Evolutionary conservation across 2,329 filamentous ascomycete species (phyloP), one percentile per base, ranked within the genome.

Genomic region (Neospermospora avenae): DNA sequence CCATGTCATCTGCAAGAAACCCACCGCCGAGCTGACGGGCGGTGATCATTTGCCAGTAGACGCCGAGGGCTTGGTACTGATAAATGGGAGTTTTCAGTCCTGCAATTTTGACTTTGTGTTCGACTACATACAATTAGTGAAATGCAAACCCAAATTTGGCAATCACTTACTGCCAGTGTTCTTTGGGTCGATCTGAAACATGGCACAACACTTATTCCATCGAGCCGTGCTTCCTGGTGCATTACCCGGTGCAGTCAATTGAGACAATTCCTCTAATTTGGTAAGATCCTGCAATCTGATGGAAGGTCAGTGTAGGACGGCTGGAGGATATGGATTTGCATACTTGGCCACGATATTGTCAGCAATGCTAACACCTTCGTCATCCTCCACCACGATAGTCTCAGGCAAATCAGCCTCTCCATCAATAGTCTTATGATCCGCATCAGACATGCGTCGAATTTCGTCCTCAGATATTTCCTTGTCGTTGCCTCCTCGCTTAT

Each of bases 1-100:
- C 82, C 81, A 83, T 84, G 52, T 83, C 81, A 65, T 84, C 81
- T 0, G 80, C 81, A 1, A 84, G 67, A 16, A 84, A 78, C 44
- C 71, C 76, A 25, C 89, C 89, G 8, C 85, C 78, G 3, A 84
- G 84, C 66, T 89, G 82, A 1, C 66, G 55, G 11, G 63, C 62
- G 34, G 51, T 62, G 13, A 49, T 49, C 63, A 68, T 66, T 48
- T 67, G 66, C 65, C 65, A 68, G 35, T 60, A 68, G 3, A 67
- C 60, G 6, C 55, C 63, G 31, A 66, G 64, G 0, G 57, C 62
- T 60, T 68, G 66, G 41, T 67, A 68, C 45, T 67, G 66, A 42
- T 67, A 66, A n/a, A 68, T 49, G 28, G 34, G 31, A 3, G 39
- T 62, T 11, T 63, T 63, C 1, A 68, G 48, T 13, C 66, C 66